Evolutionary conservation across 345 rosid species (phyloP), one percentile per base, ranked within the genome.

Genomic region (Anacardium occidentale): DNA sequence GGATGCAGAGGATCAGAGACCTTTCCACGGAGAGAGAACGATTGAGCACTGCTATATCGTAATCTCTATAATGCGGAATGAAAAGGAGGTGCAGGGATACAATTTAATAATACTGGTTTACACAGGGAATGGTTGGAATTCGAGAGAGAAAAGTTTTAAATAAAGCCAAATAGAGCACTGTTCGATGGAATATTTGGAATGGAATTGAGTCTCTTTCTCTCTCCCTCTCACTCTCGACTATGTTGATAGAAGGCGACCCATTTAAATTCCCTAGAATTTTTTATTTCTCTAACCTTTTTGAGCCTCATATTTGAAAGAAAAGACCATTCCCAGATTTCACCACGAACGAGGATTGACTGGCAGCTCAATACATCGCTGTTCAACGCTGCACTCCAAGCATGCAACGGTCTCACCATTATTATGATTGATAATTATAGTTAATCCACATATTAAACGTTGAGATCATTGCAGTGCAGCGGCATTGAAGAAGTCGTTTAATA

Each of bases 101-200:
- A 7, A 37, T 37, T 37, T 5, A 5, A 5, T 48, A 45, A 68
- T 60, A 54, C 56, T 69, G 74, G 70, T 75, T 77, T 58, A 14
- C 61, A 78, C 74, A 78, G 79, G 83, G 83, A 82, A 79, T 82
- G 79, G 87, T 71, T 82, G 77, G 81, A 73, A 83, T 62, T 82
- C 71, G 87, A 74, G 81, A 81, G 17, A 3, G 26, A 59, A 17
- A 7, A 20, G 34, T 14, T 22, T 9, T 21, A 44, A 24, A 11
- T 10, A 25, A 80, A 45, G 66, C 83, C 84, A 81, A 55, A 70
- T 77, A 48, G 63, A 57, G 83, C 55, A 78, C 78, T 76, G 75
- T 77, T 81, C 82, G 74, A 73, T 76, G 85, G 84, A 87, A 81
- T 83, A 84, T 81, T 73, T 78, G 80, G 83, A 78, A 79, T 69